Evolutionary conservation across 2,329 filamentous ascomycete genomes (phyloP).

Genomic region (Diaporthe sp.): DNA sequence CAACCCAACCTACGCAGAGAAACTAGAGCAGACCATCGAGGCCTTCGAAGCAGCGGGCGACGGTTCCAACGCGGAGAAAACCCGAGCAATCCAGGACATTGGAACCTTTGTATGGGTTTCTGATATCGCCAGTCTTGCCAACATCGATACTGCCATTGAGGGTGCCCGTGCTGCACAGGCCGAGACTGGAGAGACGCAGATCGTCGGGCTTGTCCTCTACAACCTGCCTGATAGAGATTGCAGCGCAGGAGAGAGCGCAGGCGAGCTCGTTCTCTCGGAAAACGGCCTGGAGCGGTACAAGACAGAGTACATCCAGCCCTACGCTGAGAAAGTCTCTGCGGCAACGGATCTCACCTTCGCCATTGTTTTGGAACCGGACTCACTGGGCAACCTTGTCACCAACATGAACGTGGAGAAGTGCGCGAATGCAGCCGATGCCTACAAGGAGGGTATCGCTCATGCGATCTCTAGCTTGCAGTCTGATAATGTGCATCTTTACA

Average conservation of each 20-base stretch:
- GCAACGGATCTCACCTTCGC: constrained; percentile 57
- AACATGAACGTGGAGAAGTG: constrained; percentile 32
- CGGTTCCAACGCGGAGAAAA: not conserved
- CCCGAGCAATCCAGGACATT: constrained; percentile 8
- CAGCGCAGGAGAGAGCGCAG: constrained; percentile 57
- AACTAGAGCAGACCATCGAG: constrained; percentile 55
- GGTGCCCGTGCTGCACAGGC: constrained; percentile 53
- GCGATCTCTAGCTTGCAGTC: constrained; percentile 56
- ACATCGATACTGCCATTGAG: constrained; percentile 57
- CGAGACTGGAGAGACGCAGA: constrained; percentile 53
- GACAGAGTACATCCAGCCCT: constrained; percentile 55
- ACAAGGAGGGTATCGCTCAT: constrained; percentile 58
- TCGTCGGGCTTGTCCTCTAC: constrained; percentile 60
- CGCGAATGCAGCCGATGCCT: constrained; percentile 52
- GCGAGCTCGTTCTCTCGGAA: constrained; percentile 54
- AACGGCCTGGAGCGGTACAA: constrained; percentile 57
- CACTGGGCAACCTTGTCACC: constrained; percentile 52
- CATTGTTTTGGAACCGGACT: constrained; percentile 60
- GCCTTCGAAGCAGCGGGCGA: constrained; percentile 36
- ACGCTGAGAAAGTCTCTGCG: constrained; percentile 52
- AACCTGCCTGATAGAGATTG: constrained; percentile 61
- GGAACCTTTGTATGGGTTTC: constrained; percentile 7
- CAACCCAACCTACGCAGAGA: constrained; percentile 58
- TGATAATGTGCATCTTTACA: constrained; percentile 54
- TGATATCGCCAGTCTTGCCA: constrained; percentile 40